Conservation (phyloP, 176 grass and related monocot species). For the Aegilops longissima region DNA sequence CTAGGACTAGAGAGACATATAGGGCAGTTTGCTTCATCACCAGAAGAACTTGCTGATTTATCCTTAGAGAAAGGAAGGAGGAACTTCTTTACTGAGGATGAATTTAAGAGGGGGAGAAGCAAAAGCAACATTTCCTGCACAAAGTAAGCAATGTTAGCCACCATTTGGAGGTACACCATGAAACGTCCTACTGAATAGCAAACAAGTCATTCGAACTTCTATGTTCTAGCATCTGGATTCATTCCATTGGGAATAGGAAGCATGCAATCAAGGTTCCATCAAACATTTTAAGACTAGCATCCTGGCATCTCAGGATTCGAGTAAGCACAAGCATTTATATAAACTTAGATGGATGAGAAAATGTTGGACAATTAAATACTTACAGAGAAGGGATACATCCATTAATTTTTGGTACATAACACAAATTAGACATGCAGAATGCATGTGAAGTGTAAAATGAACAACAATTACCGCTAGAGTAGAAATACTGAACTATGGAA, state of each 20-base stretch:
- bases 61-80: conserved; percentile 95
- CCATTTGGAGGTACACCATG: neutral
- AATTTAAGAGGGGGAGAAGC: conserved; percentile 94
- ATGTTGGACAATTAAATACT: neutral
- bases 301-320: neutral
- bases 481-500: conserved; percentile 12
- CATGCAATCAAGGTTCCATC: neutral
- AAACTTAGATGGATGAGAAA: conserved; percentile 10
- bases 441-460: neutral
- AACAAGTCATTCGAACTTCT: no score
- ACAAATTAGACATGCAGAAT: conserved; percentile 1
- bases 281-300: neutral
- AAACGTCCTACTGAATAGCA: neutral
- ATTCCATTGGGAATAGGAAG: neutral
- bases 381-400: neutral
- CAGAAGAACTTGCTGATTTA: conserved; percentile 60
- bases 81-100: conserved; percentile 80
- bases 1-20: conserved; percentile 72
- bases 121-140: conserved; percentile 99
- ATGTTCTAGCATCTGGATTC: neutral
- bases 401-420: neutral
- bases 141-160: conserved; percentile 32
- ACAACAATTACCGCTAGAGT: neutral
- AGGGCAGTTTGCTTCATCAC: conserved; percentile 76
- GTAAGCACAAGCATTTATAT: neutral